Base-by-base conservation (phyloP, 352 stramenopile species). In the Globisporangium splendens region DNA sequence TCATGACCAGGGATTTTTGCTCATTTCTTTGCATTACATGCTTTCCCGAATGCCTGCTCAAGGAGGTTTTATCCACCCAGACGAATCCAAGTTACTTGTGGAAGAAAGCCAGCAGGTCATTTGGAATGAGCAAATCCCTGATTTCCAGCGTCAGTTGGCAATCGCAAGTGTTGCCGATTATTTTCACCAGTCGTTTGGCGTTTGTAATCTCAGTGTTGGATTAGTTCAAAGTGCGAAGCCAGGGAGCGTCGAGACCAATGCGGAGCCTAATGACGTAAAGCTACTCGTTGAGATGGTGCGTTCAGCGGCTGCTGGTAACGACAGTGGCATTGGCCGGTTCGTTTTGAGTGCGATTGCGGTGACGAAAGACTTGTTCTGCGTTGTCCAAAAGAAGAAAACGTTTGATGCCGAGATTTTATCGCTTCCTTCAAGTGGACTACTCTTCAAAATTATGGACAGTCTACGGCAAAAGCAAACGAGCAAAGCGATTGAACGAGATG, bases 361-460 rank as follows among this genome's bases (percentile, higher is more conserved):
- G 20, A 35, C 55, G 1, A 48, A 60, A 1, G 63, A 76, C 17
- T 13, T 56, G 8, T 75, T 80, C 55, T 73, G 75, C 39, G 65
- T 82, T 20, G 52, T 59, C 3, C 72, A 80, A 22, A 82, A 77
- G 57, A 85, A 85, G 52, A 75, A 78, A 61, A 64, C 54, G 28
- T 74, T 85, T 6, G 68, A 85, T n/a, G 63, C 58, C 7, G 75
- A 85, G 17, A 38, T 85, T 17, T 53, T 60, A 1, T 47, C 70
- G 48, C 63, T 85, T 21, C 62, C 75, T 12, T 22, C 57, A 7
- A 71, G 49, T 13, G 57, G 50, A 1, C 56, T 79, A 42, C 44
- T 82, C 22, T 43, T 53, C 12, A 80, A 79, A 56, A 47, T 48
- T 17, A 57, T 84, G 21, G 52, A 78, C 15, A 68, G 65, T 49